Base-by-base conservation (phyloP, 73 alveolate species). In the Vitrella brassicaformis region DNA sequence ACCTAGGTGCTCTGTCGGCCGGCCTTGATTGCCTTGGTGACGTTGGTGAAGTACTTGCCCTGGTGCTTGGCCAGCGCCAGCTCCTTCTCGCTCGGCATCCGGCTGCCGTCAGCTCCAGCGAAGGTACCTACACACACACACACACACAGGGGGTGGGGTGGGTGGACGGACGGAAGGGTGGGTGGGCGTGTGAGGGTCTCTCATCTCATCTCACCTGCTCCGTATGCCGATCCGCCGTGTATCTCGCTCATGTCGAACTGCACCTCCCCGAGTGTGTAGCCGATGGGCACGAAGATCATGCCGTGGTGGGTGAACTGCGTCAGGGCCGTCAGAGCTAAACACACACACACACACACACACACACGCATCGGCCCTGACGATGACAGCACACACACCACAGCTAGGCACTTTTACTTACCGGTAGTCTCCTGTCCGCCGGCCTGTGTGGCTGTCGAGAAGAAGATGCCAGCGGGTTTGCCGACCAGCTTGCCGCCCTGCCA, bases 381-480 rank as follows among this genome's bases (percentile, higher is more conserved):
- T n/a, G n/a, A n/a, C n/a, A n/a, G n/a, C n/a, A n/a, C n/a, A n/a
- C n/a, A n/a, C n/a, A n/a, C n/a, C n/a, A n/a, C n/a, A n/a, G n/a
- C n/a, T n/a, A n/a, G n/a, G n/a, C n/a, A n/a, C n/a, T n/a, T n/a
- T n/a, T n/a, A n/a, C n/a, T n/a, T n/a, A n/a, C n/a, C n/a, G n/a
- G 82, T 75, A 9, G 74, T 66, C 71, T 67, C 75, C 70, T 67
- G 81, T 27, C 81, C 81, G 39, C 84, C 81, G 25, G 32, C 39
- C 64, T 75, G 78, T 4, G 84, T 76, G 19, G 77, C 84, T 4
- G 84, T 76, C 76, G 76, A 30, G 8, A 76, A 74, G 27, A 76
- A 68, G 31, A 67, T 46, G n/a, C 66, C 75, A 7, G 77, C 84
- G 19, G 75, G 75, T n/a, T 76, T 76, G 29, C 84, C 84, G 0